Evolutionary conservation across 176 grass and related monocot species (phyloP).

Genomic region (Bonia amplexicaulis): DNA sequence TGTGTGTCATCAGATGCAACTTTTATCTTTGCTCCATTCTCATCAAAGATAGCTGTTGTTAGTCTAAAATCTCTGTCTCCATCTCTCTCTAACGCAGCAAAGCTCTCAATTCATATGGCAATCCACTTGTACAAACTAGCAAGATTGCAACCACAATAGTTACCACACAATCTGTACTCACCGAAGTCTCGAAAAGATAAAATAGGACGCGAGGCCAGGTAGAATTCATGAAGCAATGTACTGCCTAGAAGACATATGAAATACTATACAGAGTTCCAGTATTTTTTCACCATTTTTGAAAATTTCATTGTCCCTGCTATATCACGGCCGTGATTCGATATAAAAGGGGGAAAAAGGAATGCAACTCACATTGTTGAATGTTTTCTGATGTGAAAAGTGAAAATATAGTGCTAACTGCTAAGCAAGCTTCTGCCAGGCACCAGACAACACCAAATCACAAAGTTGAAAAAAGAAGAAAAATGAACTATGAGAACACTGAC

Average conservation of each 20-base stretch:
- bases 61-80: background rate
- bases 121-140: background rate
- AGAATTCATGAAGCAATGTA: background rate
- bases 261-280: background rate
- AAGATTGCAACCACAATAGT: background rate
- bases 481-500: slow-evolving; percentile 21
- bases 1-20: background rate
- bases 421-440: background rate
- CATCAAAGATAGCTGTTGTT: background rate
- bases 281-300: background rate
- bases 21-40: background rate
- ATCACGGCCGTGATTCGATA: background rate
- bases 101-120: background rate
- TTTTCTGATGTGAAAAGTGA: background rate
- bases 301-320: background rate
- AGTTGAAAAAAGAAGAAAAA: slow-evolving; percentile 6
- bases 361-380: background rate
- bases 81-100: background rate
- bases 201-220: background rate
- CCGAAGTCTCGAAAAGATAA: background rate
- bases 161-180: background rate
- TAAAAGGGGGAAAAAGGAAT: background rate
- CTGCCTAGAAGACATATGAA: background rate
- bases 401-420: background rate
- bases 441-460: background rate